A percentile compares a stretch with the other conserved stretches of the same genome.
phyloP scores from a whole-genome alignment of 345 rosid species.

The Alliaria petiolata region DNA sequence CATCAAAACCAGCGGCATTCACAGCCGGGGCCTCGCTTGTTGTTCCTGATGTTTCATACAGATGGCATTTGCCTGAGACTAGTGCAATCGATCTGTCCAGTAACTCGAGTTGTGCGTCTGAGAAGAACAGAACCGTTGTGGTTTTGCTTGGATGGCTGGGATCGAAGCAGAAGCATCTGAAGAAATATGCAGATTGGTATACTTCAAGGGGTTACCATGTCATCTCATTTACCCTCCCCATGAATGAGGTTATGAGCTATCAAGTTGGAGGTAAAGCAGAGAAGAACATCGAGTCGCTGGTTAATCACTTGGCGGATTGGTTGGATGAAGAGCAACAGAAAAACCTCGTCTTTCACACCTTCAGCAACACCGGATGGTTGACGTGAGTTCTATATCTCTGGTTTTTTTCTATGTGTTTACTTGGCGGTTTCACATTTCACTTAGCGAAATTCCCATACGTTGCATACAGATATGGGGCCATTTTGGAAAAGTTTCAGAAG shows the following conservation, averaged over 20 bases:
- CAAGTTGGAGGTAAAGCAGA: conserved; percentile 95
- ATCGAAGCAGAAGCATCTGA: conserved; percentile 91
- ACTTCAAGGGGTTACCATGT: conserved; percentile 86
- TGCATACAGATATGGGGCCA: conserved; percentile 72
- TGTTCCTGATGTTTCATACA: conserved; percentile 60
- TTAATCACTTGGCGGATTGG: conserved; percentile 87
- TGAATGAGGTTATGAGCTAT: conserved; percentile 79
- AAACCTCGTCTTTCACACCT: conserved; percentile 90
- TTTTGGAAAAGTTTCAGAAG: conserved; percentile 82
- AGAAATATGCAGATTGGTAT: conserved; percentile 96
- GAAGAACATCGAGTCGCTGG: conserved; percentile 68
- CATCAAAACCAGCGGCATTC: conserved; percentile 48
- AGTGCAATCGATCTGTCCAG: conserved; percentile 55
- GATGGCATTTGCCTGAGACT: conserved; percentile 87
- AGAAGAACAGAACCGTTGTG: conserved; percentile 82
- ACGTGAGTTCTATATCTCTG: conserved; percentile 47
- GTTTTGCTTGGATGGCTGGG: conserved; percentile 98
- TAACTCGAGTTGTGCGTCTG: conserved; percentile 45
- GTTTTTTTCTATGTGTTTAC: neutral
- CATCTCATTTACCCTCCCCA: conserved; percentile 90
- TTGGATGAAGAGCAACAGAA: conserved; percentile 82
- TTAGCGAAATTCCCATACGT: neutral
- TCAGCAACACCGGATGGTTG: conserved; percentile 98
- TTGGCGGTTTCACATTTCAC: neutral
- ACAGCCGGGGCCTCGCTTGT: conserved; percentile 31